These are phyloP conservation scores for Carnegiea gigantea DNA, from an alignment of 179 eudicot species.

Conservation along the genomic window DNA sequence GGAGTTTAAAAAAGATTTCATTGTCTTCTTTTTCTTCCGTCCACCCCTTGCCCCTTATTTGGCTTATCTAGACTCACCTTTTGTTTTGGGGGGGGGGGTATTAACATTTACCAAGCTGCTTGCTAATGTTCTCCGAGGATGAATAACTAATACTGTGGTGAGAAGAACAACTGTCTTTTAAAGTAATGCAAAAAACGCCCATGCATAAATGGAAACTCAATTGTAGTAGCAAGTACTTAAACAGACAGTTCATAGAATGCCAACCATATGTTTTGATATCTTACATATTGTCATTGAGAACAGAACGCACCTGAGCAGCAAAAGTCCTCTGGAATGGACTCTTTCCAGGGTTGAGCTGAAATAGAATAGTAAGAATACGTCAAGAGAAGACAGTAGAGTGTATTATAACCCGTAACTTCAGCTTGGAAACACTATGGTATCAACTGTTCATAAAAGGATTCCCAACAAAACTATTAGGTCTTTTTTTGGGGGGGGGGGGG, in stretches of 20 bases:
- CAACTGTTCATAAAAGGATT: background rate
- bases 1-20: background rate
- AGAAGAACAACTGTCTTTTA: background rate
- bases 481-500: background rate
- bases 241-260: background rate
- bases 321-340: slow-evolving; percentile 89
- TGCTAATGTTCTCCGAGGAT: background rate
- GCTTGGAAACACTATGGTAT: background rate
- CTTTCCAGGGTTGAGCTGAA: slow-evolving; percentile 79
- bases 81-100: background rate
- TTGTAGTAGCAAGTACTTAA: background rate
- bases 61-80: background rate
- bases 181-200: background rate
- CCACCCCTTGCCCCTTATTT: background rate
- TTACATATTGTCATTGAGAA: background rate
- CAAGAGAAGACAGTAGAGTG: background rate
- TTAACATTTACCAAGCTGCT: background rate
- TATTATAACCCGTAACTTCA: background rate
- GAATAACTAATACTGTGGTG: background rate
- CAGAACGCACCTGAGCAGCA: slow-evolving; percentile 74
- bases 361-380: slow-evolving; percentile 4
- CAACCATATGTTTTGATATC: background rate
- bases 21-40: background rate
- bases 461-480: background rate
- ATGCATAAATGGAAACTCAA: background rate